Conservation (phyloP, 495 filamentous ascomycete genomes). For the Aspergillus indologenus region DNA sequence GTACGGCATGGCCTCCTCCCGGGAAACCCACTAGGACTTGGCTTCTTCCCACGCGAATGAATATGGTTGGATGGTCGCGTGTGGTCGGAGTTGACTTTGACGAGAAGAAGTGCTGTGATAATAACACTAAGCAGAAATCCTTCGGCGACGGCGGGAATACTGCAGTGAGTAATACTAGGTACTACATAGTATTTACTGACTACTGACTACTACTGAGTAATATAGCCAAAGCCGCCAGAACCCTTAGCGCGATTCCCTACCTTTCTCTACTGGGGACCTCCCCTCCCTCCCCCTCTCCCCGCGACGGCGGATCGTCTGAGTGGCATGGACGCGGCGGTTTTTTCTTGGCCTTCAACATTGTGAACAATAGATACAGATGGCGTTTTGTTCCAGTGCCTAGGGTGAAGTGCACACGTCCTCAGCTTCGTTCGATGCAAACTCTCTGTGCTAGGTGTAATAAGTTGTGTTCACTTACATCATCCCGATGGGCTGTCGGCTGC, state of each 20-base stretch:
- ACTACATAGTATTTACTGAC: no score
- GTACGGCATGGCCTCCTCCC: background rate
- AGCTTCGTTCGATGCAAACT: background rate
- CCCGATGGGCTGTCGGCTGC: slow-evolving; percentile 4
- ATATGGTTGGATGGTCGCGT: background rate
- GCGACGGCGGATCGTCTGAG: slow-evolving; percentile 15
- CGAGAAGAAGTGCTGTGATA: slow-evolving; percentile 1
- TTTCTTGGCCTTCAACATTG: slow-evolving; percentile 8
- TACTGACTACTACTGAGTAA: no score
- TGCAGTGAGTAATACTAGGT: no score
- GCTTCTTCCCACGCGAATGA: background rate
- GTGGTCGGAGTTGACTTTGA: background rate
- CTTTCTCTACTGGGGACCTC: slow-evolving; percentile 6
- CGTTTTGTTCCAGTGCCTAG: no score
- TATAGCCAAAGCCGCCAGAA: no score
- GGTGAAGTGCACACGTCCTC: background rate
- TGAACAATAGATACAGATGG: no score
- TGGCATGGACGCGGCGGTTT: background rate
- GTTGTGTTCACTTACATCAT: slow-evolving; percentile 7
- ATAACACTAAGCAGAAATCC: slow-evolving; percentile 13
- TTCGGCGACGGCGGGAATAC: slow-evolving; percentile 7
- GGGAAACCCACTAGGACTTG: background rate
- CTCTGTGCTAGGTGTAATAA: background rate
- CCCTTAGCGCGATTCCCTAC: slow-evolving; percentile 12
- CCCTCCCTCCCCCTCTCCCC: slow-evolving; percentile 17